Evolutionary conservation across 495 filamentous ascomycete species (phyloP), one percentile per base, ranked within the genome.

Genomic region (Podospora didyma): DNA sequence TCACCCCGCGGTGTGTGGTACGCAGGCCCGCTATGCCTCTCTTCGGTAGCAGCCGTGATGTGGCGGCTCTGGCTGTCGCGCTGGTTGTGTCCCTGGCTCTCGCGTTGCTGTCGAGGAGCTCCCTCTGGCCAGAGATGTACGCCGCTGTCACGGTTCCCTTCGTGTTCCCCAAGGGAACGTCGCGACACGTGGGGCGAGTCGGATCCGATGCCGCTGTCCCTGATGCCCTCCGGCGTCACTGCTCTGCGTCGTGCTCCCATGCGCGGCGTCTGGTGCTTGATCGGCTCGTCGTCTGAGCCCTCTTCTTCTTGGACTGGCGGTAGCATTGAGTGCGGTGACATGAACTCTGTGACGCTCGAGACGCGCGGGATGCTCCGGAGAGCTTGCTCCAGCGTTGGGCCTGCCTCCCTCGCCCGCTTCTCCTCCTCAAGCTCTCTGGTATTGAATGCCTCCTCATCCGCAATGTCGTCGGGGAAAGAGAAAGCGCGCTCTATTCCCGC

Each of bases 61-160:
- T 31, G 26, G 9, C 34, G 46, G 63, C 80, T 0, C 79, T 81
- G 49, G 79, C 72, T 21, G 17, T 24, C 26, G 26, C 26, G 26
- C 26, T 39, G 23, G 41, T 24, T 17, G 45, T 42, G 20, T 54
- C 53, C 42, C 26, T 49, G 54, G 52, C 51, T 58, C 26, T 62
- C 56, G 7, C 62, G 64, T 39, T 58, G 46, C 28, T 28, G 24
- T 17, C 45, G 57, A 34, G 57, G 41, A 41, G 41, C 49, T 44
- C 28, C 54, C 28, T 66, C 68, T 10, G 53, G 46, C 65, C 59
- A 70, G n/a, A 79, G 66, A 61, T 81, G 73, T 19, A 82, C 71
- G 34, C 79, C 80, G 64, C 80, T 82, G 56, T 83, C 80, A 1
- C 79, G 78, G 26, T 69, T 62, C 24, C 65, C 62, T 22, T 75